A percentile compares a stretch with the other conserved stretches of the same genome.
phyloP scores from a whole-genome alignment of 257 asterid species.

The Capsicum chinense region DNA sequence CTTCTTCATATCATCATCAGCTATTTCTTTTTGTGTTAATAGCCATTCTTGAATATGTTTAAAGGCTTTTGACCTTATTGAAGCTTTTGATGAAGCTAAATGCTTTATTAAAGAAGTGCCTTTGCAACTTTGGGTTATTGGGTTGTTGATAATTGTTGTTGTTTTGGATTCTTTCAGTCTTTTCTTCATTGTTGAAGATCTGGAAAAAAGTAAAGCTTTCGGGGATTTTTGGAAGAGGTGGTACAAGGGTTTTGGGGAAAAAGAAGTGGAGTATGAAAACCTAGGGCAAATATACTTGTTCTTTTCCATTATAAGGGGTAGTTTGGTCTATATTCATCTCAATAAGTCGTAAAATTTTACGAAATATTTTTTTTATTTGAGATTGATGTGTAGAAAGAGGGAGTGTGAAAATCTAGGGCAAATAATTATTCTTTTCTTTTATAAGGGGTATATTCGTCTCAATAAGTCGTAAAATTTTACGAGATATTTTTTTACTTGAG shows the following conservation, averaged over 20 bases:
- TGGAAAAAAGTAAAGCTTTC: neutral
- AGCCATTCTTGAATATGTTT: conserved; percentile 74
- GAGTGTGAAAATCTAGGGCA: too few relatives aligned
- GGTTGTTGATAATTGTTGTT: conserved; percentile 46
- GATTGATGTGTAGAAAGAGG: too few relatives aligned
- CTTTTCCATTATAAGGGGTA: too few relatives aligned
- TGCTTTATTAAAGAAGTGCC: conserved; percentile 71
- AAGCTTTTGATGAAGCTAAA: conserved; percentile 73
- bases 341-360: too few relatives aligned
- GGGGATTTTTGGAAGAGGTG: neutral
- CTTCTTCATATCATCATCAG: conserved; percentile 73
- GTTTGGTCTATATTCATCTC: too few relatives aligned
- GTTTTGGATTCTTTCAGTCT: conserved; percentile 54
- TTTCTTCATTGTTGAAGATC: conserved; percentile 56
- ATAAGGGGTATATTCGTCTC: too few relatives aligned
- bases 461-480: too few relatives aligned
- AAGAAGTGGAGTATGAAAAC: neutral
- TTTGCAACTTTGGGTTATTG: neutral
- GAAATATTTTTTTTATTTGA: too few relatives aligned
- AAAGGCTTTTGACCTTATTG: conserved; percentile 76
- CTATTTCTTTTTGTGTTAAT: conserved; percentile 47
- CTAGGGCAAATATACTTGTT: too few relatives aligned
- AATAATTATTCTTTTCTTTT: too few relatives aligned
- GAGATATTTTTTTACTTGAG: too few relatives aligned
- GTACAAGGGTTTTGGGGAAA: conserved; percentile 28